Conservation (phyloP, 192 early-diverging fungal species). For the Umbelopsis sp. region DNA sequence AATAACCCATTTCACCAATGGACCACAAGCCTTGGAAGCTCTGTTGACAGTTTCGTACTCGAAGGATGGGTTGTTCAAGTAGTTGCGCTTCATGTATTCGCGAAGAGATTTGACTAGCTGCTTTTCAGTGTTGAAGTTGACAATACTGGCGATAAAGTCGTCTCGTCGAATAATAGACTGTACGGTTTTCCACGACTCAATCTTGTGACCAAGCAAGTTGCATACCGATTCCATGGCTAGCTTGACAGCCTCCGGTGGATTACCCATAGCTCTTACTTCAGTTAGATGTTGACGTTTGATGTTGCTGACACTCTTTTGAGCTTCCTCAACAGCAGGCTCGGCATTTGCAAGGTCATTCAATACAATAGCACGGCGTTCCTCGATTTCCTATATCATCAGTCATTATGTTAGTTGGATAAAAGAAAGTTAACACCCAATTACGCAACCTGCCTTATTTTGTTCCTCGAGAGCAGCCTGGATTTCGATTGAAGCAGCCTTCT, state of each 20-base stretch:
- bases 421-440: too few species aligned
- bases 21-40: conserved; percentile 98
- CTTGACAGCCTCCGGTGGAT: conserved; percentile 95
- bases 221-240: conserved; percentile 98
- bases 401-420: neutral
- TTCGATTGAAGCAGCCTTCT: conserved; percentile 79
- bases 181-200: conserved; percentile 90
- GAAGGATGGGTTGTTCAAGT: conserved; percentile 82
- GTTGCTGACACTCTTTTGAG: conserved; percentile 88
- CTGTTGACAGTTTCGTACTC: conserved; percentile 97
- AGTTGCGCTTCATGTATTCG: conserved; percentile 79
- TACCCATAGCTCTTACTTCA: conserved; percentile 96
- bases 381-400: conserved; percentile 59
- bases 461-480: conserved; percentile 75
- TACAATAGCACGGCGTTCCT: conserved; percentile 74
- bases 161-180: conserved; percentile 90
- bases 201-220: conserved; percentile 83
- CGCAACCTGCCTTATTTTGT: conserved; percentile 56
- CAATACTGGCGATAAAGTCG: conserved; percentile 97
- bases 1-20: conserved; percentile 96
- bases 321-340: conserved; percentile 95
- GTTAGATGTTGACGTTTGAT: conserved; percentile 98
- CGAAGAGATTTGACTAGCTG: conserved; percentile 78
- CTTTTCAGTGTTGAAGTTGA: conserved; percentile 91
- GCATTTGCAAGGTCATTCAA: conserved; percentile 91